Evolutionary conservation across 345 rosid genomes (phyloP).

Genomic region (Citrus sp.): DNA sequence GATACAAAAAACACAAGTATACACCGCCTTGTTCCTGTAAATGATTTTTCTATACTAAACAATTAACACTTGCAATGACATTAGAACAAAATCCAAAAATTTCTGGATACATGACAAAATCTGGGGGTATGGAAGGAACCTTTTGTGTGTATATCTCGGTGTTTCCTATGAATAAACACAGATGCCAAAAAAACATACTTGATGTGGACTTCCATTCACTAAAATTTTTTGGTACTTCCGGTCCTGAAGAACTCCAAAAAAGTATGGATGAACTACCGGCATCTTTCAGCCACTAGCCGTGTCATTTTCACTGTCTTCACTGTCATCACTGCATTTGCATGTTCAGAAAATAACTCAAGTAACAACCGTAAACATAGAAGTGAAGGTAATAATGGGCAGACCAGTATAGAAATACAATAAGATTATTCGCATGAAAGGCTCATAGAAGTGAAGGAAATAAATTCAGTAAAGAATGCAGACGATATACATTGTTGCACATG

Average conservation of each 20-base stretch:
- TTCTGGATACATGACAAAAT: slow-evolving; percentile 16
- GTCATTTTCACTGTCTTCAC: slow-evolving; percentile 71
- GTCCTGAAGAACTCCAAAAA: slow-evolving; percentile 2
- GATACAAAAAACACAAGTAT: background rate
- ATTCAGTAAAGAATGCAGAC: background rate
- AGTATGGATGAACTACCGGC: background rate
- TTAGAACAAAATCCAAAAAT: slow-evolving; percentile 17
- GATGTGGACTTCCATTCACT: background rate
- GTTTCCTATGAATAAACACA: slow-evolving; percentile 12
- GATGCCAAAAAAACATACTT: background rate
- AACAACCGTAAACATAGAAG: background rate
- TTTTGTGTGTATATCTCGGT: background rate
- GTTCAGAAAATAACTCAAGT: background rate
- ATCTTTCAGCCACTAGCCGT: slow-evolving; percentile 39
- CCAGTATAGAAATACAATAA: background rate
- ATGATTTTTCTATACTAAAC: background rate
- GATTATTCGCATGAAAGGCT: background rate
- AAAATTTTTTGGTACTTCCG: background rate
- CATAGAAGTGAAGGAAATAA: background rate
- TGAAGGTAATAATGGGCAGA: background rate
- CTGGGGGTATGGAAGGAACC: slow-evolving; percentile 8
- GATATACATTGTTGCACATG: background rate
- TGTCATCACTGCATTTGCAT: slow-evolving; percentile 62
- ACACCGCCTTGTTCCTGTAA: background rate
- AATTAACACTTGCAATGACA: background rate